Percentiles rank a stretch among this genome's conserved stretches.
Evolutionary conservation across 352 stramenopile genomes (phyloP).

Genomic region (Globisporangium heterothallicum): DNA sequence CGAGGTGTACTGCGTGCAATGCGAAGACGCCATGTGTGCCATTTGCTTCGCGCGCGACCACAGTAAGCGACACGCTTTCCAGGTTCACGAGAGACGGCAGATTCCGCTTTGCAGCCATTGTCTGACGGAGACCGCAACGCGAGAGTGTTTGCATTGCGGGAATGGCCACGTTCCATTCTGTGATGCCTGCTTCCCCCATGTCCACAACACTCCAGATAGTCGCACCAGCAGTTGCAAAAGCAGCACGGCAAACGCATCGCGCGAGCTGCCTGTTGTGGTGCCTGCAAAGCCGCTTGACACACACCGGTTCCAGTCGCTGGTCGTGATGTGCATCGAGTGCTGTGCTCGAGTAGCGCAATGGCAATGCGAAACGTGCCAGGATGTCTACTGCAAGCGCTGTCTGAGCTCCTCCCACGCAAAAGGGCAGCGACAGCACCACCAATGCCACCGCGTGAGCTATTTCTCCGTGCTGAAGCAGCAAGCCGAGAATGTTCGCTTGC

Average conservation of each 20-base stretch:
- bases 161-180: slow-evolving; percentile 64
- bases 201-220: slow-evolving; percentile 22
- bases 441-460: slow-evolving; percentile 55
- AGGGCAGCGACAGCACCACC: slow-evolving; percentile 49
- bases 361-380: slow-evolving; percentile 52
- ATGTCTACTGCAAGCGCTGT: slow-evolving; percentile 69
- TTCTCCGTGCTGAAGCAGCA: slow-evolving; percentile 56
- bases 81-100: slow-evolving; percentile 24
- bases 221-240: background rate
- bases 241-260: background rate
- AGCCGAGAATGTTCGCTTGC: slow-evolving; percentile 28
- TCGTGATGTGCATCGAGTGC: slow-evolving; percentile 69
- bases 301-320: slow-evolving; percentile 41
- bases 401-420: slow-evolving; percentile 49
- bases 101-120: slow-evolving; percentile 55
- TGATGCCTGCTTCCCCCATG: slow-evolving; percentile 54
- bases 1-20: slow-evolving; percentile 60
- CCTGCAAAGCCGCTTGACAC: background rate
- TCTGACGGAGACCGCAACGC: slow-evolving; percentile 44
- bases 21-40: slow-evolving; percentile 61
- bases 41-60: slow-evolving; percentile 64
- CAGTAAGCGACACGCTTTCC: slow-evolving; percentile 37
- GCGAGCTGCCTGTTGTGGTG: no score
- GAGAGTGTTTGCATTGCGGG: slow-evolving; percentile 58
- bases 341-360: slow-evolving; percentile 52